These are phyloP conservation scores for Dipodascus geniculatus DNA, from an alignment of 805 yeast species.

Conservation along the genomic window DNA sequence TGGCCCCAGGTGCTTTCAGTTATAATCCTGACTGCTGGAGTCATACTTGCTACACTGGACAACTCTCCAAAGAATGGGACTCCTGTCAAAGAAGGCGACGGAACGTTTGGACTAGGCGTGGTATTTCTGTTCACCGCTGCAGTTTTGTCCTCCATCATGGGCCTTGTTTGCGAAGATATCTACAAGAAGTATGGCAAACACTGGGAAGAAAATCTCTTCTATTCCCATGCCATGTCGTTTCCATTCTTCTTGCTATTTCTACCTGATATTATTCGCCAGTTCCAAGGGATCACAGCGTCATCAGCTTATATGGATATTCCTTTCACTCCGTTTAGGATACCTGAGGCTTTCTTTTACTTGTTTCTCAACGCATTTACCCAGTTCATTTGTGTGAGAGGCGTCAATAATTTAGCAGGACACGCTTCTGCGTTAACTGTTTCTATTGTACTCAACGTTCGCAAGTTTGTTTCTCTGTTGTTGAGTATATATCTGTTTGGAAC, in stretches of 20 bases:
- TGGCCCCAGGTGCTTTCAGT: constrained; percentile 39
- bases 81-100: constrained; percentile 11
- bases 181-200: constrained; percentile 39
- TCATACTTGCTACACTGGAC: constrained; percentile 30
- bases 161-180: constrained; percentile 44
- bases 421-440: constrained; percentile 54
- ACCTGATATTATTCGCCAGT: constrained; percentile 25
- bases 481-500: constrained; percentile 45
- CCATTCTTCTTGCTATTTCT: constrained; percentile 38
- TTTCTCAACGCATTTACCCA: constrained; percentile 41
- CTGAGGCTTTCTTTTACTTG: constrained; percentile 24
- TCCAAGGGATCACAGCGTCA: constrained; percentile 13
- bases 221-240: constrained; percentile 42
- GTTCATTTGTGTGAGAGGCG: constrained; percentile 55
- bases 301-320: constrained; percentile 11
- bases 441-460: constrained; percentile 47
- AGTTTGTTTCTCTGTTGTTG: constrained; percentile 45
- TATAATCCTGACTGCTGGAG: constrained; percentile 42
- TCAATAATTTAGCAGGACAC: constrained; percentile 44
- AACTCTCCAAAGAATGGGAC: constrained; percentile 11
- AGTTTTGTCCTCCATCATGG: constrained; percentile 42
- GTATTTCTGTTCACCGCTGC: constrained; percentile 36
- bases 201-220: constrained; percentile 59
- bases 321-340: constrained; percentile 15
- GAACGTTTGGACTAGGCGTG: constrained; percentile 28